Conservation (phyloP, 495 filamentous ascomycete genomes). For the Neurospora sp. region DNA sequence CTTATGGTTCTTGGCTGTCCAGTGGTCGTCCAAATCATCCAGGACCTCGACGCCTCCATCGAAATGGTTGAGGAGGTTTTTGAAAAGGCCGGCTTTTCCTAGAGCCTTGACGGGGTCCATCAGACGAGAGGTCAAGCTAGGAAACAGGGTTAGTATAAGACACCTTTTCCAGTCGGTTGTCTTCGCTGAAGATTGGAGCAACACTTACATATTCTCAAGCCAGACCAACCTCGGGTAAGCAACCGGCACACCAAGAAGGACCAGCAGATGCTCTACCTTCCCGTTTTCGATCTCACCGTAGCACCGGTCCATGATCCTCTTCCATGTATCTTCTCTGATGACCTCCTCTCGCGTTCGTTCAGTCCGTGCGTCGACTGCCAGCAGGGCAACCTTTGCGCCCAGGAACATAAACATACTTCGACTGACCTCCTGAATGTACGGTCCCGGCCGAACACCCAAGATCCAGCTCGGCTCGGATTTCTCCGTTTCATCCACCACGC, state of each 20-base stretch:
- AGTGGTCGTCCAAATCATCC: constrained; percentile 90
- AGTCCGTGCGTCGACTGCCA: constrained; percentile 85
- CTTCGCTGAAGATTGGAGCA: background rate
- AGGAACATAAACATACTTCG: constrained; percentile 79
- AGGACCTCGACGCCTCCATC: constrained; percentile 90
- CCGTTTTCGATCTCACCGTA: constrained; percentile 71
- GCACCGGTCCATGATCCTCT: constrained; percentile 75
- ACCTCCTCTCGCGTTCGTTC: constrained; percentile 77
- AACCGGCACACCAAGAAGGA: constrained; percentile 76
- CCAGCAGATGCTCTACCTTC: constrained; percentile 79
- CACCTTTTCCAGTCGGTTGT: background rate
- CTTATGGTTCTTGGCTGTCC: constrained; percentile 94
- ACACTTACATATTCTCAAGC: constrained; percentile 55
- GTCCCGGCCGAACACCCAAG: constrained; percentile 66
- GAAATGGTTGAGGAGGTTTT: constrained; percentile 73
- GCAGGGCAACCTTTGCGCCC: constrained; percentile 65
- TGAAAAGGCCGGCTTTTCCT: constrained; percentile 70
- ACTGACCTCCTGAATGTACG: constrained; percentile 80
- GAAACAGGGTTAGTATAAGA: constrained; percentile 1
- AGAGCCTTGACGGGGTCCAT: constrained; percentile 85
- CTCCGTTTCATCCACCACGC: constrained; percentile 64
- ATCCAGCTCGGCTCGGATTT: constrained; percentile 85
- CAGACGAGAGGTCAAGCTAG: constrained; percentile 67
- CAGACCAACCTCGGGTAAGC: constrained; percentile 85
- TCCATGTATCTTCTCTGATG: constrained; percentile 69